Conservation (phyloP, 2,329 filamentous ascomycete species). For the Diaporthe longicolla region DNA sequence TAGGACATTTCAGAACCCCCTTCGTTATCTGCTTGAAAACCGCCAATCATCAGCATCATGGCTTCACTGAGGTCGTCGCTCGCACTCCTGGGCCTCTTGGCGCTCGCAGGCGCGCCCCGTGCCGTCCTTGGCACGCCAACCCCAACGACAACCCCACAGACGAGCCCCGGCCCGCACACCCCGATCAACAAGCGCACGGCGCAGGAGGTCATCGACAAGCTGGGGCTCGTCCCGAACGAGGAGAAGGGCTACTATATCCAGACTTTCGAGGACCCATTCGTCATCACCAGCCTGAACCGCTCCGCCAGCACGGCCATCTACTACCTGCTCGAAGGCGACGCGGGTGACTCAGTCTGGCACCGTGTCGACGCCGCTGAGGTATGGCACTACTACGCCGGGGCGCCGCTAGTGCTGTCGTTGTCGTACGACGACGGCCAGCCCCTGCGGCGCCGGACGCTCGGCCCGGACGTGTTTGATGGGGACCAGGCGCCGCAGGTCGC, state of each 20-base stretch:
- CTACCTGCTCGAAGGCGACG: conserved; percentile 63
- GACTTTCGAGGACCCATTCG: conserved; percentile 59
- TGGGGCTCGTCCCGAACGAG: conserved; percentile 59
- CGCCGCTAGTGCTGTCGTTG: conserved; percentile 61
- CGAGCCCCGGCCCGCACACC: not conserved
- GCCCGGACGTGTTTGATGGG: conserved; percentile 58
- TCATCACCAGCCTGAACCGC: conserved; percentile 49
- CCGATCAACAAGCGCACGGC: conserved; percentile 52
- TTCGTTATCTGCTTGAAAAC: not conserved
- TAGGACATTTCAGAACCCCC: not conserved
- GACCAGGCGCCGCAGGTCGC: conserved; percentile 59
- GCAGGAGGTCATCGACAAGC: conserved; percentile 58
- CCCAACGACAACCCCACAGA: not conserved
- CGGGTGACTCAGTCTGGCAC: conserved; percentile 64
- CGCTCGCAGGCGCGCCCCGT: conserved; percentile 1
- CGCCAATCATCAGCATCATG: conserved; percentile 12
- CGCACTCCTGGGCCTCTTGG: not conserved
- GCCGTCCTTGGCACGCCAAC: not conserved
- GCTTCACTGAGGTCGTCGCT: not conserved
- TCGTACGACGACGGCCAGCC: conserved; percentile 59
- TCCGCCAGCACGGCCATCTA: conserved; percentile 66
- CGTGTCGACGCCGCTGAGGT: conserved; percentile 64
- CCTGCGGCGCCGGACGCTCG: conserved; percentile 55
- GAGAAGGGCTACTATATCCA: conserved; percentile 66
- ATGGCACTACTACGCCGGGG: conserved; percentile 69